Evolutionary conservation across 805 yeast species (phyloP), one percentile per base, ranked within the genome.

Genomic region (Candida ascalaphidarum): DNA sequence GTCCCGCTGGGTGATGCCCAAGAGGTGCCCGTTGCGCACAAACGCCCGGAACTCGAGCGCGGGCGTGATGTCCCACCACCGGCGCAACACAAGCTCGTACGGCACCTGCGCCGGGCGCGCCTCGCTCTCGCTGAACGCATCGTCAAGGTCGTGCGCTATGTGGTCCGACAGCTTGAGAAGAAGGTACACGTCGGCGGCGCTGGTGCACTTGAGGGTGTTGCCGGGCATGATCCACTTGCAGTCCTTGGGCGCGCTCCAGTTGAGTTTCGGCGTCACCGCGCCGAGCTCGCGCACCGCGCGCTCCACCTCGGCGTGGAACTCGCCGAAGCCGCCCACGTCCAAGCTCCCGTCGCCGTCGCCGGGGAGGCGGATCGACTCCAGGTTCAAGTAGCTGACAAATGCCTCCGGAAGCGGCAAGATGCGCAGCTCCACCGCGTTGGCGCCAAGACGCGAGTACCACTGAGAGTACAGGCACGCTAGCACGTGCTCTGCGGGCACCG

Each of bases 191-290:
- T 92, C 99, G 21, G 77, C 68, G 0, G 80, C 74, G 18, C 67
- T 68, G 11, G 57, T 62, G 45, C 97, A 88, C 44, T 73, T 69
- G 68, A 81, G 70, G 3, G 83, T 68, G 43, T 84, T 82, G 18
- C 81, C 75, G 3, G 92, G 68, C 44, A 81, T 57, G 13, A 92
- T 89, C 98, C 97, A 92, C 0, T 77, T 71, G 2, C 97, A 83
- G 55, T 92, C 99, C 46, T 77, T 79, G 1, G 99, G 98, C 2
- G 96, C 81, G 1, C 96, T 85, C 98, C 98, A 92, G 60, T 92
- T 92, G 41, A 89, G 59, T 46, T 92, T 92, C 1, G 97, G 97
- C 1, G 84, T 68, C 1, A 73, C 57, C 0, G 81, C 80, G 26
- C 49, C 54, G 16, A 68, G 58, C 23, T 64, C 59, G 3, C 39